A percentile compares a stretch with the other conserved stretches of the same genome.
phyloP scores from a whole-genome alignment of 2,329 filamentous ascomycete genomes.

The Sarocladium strictum region DNA sequence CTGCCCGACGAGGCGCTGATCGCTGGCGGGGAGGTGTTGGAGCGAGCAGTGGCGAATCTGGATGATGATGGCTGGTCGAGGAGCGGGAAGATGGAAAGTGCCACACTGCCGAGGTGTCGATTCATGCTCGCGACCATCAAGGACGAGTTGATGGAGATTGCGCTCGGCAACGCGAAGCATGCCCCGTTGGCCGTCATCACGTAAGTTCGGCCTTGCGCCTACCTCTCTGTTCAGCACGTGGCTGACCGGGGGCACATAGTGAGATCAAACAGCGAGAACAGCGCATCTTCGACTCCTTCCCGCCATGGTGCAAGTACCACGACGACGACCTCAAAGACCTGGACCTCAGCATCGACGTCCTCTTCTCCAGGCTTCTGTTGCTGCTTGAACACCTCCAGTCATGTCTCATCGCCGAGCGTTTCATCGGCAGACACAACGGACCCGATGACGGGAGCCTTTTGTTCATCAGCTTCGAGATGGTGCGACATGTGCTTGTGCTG shows the following conservation, averaged over 20 bases:
- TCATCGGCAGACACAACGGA: conserved; percentile 18
- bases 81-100: conserved; percentile 20
- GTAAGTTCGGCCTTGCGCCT: no score
- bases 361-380: conserved; percentile 38
- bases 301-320: conserved; percentile 42
- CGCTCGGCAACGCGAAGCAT: conserved; percentile 19
- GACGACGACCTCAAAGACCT: conserved; percentile 41
- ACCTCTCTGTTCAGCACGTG: no score
- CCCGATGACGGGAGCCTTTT: conserved; percentile 31
- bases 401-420: conserved; percentile 50
- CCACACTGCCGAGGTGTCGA: conserved; percentile 23
- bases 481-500: conserved; percentile 35
- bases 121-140: conserved; percentile 18
- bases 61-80: conserved; percentile 34
- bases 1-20: conserved; percentile 43
- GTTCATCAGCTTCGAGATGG: conserved; percentile 38
- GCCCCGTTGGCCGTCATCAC: not conserved
- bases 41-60: conserved; percentile 25
- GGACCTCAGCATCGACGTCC: conserved; percentile 29
- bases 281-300: conserved; percentile 37
- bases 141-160: conserved; percentile 23
- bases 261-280: conserved; percentile 20
- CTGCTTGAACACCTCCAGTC: conserved; percentile 47
- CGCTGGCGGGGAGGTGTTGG: conserved; percentile 28
- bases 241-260: no score